These are phyloP conservation scores for Pythium chondricola DNA, from an alignment of 352 stramenopile genomes.

Conservation along the genomic window DNA sequence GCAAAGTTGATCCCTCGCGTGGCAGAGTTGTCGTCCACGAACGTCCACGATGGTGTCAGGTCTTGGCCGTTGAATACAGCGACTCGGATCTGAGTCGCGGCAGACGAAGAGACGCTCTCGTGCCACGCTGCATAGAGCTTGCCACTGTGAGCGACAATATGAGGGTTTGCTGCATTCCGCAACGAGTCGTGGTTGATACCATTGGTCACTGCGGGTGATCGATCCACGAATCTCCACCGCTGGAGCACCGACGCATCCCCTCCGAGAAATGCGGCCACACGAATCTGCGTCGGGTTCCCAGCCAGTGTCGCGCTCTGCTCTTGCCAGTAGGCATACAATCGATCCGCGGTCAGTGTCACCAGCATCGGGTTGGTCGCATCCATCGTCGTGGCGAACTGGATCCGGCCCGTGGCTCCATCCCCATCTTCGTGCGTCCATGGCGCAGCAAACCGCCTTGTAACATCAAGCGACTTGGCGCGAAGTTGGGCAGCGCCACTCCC, in stretches of 20 bases:
- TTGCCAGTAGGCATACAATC: slow-evolving; percentile 47
- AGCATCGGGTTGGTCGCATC: slow-evolving; percentile 30
- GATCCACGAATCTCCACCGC: slow-evolving; percentile 39
- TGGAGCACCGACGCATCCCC: slow-evolving; percentile 16
- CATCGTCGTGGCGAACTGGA: slow-evolving; percentile 42
- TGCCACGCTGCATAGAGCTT: slow-evolving; percentile 64
- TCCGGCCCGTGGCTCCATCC: slow-evolving; percentile 13
- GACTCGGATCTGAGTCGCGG: slow-evolving; percentile 39
- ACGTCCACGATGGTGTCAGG: slow-evolving; percentile 33
- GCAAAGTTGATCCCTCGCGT: slow-evolving; percentile 39
- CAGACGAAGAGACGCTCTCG: slow-evolving; percentile 18
- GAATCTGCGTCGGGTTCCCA: slow-evolving; percentile 38
- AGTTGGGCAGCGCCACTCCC: slow-evolving; percentile 26
- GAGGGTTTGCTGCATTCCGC: slow-evolving; percentile 26
- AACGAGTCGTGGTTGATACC: slow-evolving; percentile 47
- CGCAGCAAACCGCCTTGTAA: slow-evolving; percentile 24
- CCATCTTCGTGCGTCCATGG: slow-evolving; percentile 42
- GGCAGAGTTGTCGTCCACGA: slow-evolving; percentile 47
- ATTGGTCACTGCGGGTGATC: slow-evolving; percentile 5
- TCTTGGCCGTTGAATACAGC: slow-evolving; percentile 45
- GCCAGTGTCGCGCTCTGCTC: slow-evolving; percentile 25
- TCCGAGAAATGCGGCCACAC: slow-evolving; percentile 28
- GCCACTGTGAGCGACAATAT: slow-evolving; percentile 21
- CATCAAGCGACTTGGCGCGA: slow-evolving; percentile 34
- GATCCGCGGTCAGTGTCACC: slow-evolving; percentile 15